Base-by-base conservation (phyloP, 1,284 basidiomycete genomes). In the Singerocomus rubriflavus region DNA sequence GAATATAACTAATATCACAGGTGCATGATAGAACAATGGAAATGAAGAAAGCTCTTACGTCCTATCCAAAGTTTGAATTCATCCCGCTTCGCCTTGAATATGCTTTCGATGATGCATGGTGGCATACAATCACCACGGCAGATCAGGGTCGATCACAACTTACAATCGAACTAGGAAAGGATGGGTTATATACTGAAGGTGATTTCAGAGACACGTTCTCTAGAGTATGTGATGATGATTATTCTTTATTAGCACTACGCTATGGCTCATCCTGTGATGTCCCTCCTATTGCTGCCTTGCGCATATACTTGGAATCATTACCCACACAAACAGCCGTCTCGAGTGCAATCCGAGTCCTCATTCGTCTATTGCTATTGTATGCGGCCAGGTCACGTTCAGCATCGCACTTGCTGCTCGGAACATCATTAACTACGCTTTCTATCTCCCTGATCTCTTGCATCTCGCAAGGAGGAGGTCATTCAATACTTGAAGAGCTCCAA, bases 371-470 rank as follows among this genome's bases (percentile, higher is more conserved):
- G 10, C 73, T 94, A n/a, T 70, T 85, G 5, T 73, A 87, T 55
- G 83, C 84, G 0, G 82, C 91, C 1, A 65, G 69, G 17, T 73
- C 78, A 1, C 77, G 77, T 5, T 65, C 69, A 10, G 82, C 85
- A 41, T 88, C 88, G 0, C 90, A 93, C 63, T 72, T 93, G 9
- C 71, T 93, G 6, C 74, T 92, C n/a, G 91, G 91, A 50, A 88
- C 90, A 21, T 88, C 85, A 1, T 74, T 92, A 13, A 93, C 92
- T 0, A 83, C 87, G 0, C 76, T 93, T 14, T 91, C 91, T 0
- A 78, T 93, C 44, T 80, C 82, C 11, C 72, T 93, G 34, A 87
- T 93, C 51, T 82, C 85, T 2, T 82, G 79, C 9, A 84, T 93
- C 43, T 80, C 89, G 0, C 81, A 85, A 59, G 92, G 92, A n/a